These are phyloP conservation scores for Planoprotostelium fungivorum DNA, from an alignment of 78 protist genomes.

Conservation along the genomic window DNA sequence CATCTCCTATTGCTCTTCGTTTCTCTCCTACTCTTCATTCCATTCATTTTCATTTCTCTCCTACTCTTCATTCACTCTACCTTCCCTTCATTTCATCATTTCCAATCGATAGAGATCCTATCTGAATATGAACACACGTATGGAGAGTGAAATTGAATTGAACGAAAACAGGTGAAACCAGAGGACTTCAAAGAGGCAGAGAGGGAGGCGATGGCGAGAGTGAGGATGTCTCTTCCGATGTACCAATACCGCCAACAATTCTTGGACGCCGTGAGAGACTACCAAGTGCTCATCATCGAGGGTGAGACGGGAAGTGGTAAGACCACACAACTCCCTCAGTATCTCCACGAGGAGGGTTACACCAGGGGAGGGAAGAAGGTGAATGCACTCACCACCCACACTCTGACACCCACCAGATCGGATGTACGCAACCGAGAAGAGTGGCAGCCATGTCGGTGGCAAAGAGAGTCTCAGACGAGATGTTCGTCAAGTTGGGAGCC, in stretches of 20 bases:
- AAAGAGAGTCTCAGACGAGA: constrained; percentile 92
- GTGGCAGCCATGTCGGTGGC: constrained; percentile 98
- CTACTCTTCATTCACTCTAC: not conserved
- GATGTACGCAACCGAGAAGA: constrained; percentile 97
- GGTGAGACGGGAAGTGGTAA: constrained; percentile 78
- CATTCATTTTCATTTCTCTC: not conserved
- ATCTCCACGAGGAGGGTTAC: constrained; percentile 86
- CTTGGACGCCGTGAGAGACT: constrained; percentile 40
- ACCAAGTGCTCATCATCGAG: constrained; percentile 41
- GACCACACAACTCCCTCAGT: constrained; percentile 97
- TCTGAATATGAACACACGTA: not conserved
- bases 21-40: too few species aligned
- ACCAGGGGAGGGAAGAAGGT: constrained; percentile 33
- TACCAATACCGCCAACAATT: constrained; percentile 69
- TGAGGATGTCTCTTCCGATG: constrained; percentile 77
- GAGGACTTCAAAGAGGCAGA: constrained; percentile 5
- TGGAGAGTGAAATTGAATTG: not conserved
- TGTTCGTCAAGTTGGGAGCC: constrained; percentile 74
- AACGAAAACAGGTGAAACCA: not conserved
- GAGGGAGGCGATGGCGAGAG: constrained; percentile 29
- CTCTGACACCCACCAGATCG: constrained; percentile 24
- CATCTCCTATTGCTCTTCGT: too few species aligned
- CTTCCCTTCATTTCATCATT: too few species aligned
- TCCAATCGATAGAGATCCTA: too few species aligned
- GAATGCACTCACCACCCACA: not conserved